phyloP scores from a whole-genome alignment of 768 basidiomycete genomes.

The Boletus rubroflammeus region DNA sequence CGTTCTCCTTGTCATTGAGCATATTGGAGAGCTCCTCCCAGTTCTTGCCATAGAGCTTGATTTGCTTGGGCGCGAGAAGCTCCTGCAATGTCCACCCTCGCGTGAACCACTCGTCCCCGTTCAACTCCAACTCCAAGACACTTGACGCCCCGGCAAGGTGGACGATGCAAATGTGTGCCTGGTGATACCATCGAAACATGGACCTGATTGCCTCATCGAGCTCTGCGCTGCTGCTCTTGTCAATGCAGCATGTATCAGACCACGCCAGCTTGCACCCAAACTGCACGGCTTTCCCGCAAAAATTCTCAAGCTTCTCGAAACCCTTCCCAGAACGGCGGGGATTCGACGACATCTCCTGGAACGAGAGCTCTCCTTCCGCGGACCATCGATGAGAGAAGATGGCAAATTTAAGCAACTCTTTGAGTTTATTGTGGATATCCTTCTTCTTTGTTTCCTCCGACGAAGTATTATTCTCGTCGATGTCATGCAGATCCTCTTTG shows the following conservation, averaged over 20 bases:
- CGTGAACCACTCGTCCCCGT: conserved; percentile 11
- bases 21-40: conserved; percentile 6
- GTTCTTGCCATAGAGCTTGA: conserved; percentile 8
- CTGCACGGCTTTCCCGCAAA: conserved; percentile 7
- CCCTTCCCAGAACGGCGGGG: conserved; percentile 2
- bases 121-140: background rate
- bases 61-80: conserved; percentile 9
- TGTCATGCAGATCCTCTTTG: background rate
- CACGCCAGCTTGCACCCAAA: conserved; percentile 14
- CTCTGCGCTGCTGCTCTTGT: conserved; percentile 14
- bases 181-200: conserved; percentile 18
- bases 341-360: background rate
- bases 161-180: conserved; percentile 12
- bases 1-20: conserved; percentile 7
- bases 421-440: conserved; percentile 1
- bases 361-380: conserved; percentile 9
- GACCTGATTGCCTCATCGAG: conserved; percentile 18
- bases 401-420: conserved; percentile 6
- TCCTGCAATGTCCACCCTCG: conserved; percentile 16
- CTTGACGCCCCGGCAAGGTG: conserved; percentile 7
- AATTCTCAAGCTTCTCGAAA: conserved; percentile 10
- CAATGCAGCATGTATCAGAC: conserved; percentile 16
- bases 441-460: background rate
- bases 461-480: background rate
- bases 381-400: conserved; percentile 18